Evolutionary conservation across 225 moss, liverwort and hornwort genomes (phyloP), one percentile per base, ranked within the genome.

Genomic region (Pseudoscleropodium purum): DNA sequence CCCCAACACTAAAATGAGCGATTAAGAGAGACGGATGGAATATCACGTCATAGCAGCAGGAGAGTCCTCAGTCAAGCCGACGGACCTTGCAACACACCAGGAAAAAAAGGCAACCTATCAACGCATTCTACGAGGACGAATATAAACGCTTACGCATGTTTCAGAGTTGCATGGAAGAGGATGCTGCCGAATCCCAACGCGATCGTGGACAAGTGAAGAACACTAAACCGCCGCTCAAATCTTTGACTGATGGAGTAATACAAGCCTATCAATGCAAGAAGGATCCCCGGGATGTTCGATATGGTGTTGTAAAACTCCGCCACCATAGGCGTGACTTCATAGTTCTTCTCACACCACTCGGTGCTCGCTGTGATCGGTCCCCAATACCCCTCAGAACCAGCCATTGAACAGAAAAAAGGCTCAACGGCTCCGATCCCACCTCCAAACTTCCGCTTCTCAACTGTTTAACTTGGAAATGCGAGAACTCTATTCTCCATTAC

Each of bases 341-440:
- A 96, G 84, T 97, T 98, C 81, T 89, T 86, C 88, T 97, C 97
- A 92, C 97, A 97, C 96, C 96, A 97, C 90, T 97, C 97, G 20
- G 95, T 93, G 84, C 93, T 96, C 82, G 97, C 93, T 84, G 97
- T 97, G 81, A 97, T 94, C 66, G 96, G 94, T 37, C 97, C 97
- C 97, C 97, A 97, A 88, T 93, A 96, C 83, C 96, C 96, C 64
- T 79, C 87, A 56, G 86, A 64, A 73, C 85, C 82, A 76, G 91
- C 93, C 93, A 94, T 94, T 59, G 89, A 83, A 86, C 30, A 63
- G 82, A 74, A 51, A 54, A 15, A 84, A 74, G 29, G 13, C 63
- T 49, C 60, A 80, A 64, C 49, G 63, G 21, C 85, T 88, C 45
- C 30, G 75, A 85, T 66, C 85, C 82, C 82, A 63, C 90, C 75